phyloP scores from a whole-genome alignment of 805 yeast genomes.

The Myxozyma geophila region DNA sequence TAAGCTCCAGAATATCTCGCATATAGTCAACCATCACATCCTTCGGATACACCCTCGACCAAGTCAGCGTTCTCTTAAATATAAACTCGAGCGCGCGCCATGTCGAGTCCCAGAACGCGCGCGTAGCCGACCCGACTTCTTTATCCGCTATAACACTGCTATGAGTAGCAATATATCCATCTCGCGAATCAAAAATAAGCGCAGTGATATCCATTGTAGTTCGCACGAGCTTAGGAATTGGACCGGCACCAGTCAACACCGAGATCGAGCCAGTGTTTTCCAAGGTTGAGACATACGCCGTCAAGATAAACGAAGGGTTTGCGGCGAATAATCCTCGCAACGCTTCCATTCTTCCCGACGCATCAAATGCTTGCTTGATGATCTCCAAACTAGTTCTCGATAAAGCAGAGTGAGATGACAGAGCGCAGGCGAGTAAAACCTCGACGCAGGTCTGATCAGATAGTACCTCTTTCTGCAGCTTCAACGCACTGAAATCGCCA shows the following conservation, averaged over 20 bases:
- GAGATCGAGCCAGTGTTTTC: conserved; percentile 46
- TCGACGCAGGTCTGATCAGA: conserved; percentile 19
- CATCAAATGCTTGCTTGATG: conserved; percentile 76
- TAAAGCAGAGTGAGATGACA: conserved; percentile 61
- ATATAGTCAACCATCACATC: conserved; percentile 75
- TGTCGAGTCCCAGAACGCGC: conserved; percentile 65
- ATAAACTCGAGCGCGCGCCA: conserved; percentile 78
- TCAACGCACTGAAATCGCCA: conserved; percentile 27
- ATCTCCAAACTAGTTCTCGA: conserved; percentile 74
- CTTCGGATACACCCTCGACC: conserved; percentile 71
- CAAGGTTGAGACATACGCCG: conserved; percentile 55
- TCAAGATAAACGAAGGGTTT: conserved; percentile 53
- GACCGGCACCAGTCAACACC: conserved; percentile 60
- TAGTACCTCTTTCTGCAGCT: conserved; percentile 22
- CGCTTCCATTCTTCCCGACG: conserved; percentile 78
- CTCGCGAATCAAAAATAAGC: conserved; percentile 67
- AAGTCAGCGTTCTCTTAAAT: conserved; percentile 65
- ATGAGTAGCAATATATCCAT: conserved; percentile 55
- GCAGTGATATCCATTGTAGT: conserved; percentile 73
- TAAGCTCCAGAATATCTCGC: conserved; percentile 80
- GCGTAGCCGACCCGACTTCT: conserved; percentile 41
- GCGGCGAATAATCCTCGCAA: conserved; percentile 57
- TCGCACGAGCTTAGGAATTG: conserved; percentile 74
- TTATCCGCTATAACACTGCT: conserved; percentile 40
- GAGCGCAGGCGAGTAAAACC: conserved; percentile 67